Percentiles rank a stretch among this genome's conserved stretches.
These are phyloP conservation scores for Bifiguratus adelaidae DNA, from an alignment of 192 early-diverging fungal species.

Conservation along the genomic window DNA sequence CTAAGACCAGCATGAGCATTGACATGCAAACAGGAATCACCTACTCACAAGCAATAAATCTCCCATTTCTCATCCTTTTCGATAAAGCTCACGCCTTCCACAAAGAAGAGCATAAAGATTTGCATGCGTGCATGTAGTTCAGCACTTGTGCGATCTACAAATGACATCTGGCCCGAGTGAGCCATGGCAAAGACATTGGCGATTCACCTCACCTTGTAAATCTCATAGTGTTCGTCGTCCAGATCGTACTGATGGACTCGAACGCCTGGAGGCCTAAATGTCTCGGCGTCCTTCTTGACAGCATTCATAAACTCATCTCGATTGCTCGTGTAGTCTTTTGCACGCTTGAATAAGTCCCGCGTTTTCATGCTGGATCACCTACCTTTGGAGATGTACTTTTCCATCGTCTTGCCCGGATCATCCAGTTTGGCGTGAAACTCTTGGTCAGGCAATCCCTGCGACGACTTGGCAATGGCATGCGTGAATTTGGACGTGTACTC, in stretches of 20 bases:
- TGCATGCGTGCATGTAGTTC: conserved; percentile 76
- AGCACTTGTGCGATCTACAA: conserved; percentile 53
- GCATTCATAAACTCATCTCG: conserved; percentile 48
- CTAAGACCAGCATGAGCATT: not conserved
- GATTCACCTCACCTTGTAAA: conserved; percentile 48
- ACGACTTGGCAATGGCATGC: conserved; percentile 14
- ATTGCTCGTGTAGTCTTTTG: conserved; percentile 42
- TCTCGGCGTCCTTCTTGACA: conserved; percentile 45
- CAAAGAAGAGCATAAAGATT: conserved; percentile 70
- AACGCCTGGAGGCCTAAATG: conserved; percentile 71
- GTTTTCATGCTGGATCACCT: not conserved
- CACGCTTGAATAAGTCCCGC: not conserved
- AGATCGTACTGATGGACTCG: conserved; percentile 61
- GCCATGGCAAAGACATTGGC: too few species aligned
- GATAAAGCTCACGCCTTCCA: conserved; percentile 85
- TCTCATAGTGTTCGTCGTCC: conserved; percentile 43
- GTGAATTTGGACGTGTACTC: conserved; percentile 52
- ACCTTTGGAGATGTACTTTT: not conserved
- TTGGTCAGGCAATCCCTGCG: too few species aligned
- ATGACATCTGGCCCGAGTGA: conserved; percentile 47
- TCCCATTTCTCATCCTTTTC: conserved; percentile 82
- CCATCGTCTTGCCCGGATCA: not conserved
- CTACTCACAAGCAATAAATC: conserved; percentile 34
- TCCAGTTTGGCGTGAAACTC: too few species aligned
- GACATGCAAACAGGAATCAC: conserved; percentile 4